A percentile compares a stretch with the other conserved stretches of the same genome.
phyloP scores from a whole-genome alignment of 345 rosid genomes.

The Odontarrhena argentea region DNA sequence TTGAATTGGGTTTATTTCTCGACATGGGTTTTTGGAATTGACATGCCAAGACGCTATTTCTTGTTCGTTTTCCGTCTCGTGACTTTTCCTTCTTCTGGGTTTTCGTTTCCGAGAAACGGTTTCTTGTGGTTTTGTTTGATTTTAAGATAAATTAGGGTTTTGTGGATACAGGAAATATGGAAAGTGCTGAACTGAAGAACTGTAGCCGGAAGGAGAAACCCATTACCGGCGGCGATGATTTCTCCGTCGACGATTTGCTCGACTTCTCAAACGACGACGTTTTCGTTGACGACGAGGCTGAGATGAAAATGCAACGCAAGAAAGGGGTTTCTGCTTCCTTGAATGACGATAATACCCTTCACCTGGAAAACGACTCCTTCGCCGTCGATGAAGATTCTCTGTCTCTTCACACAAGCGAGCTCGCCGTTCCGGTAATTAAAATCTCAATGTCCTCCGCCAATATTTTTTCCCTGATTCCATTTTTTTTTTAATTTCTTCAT shows the following conservation, averaged over 20 bases:
- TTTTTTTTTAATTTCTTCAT: neutral
- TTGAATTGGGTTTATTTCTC: neutral
- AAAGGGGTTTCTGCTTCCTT: slow-evolving; percentile 26
- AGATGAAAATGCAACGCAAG: slow-evolving; percentile 27
- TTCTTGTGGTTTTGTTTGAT: neutral
- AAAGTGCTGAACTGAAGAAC: slow-evolving; percentile 59
- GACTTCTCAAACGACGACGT: slow-evolving; percentile 74
- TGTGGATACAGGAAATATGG: slow-evolving; percentile 48
- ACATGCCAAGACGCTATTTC: neutral
- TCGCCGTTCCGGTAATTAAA: slow-evolving; percentile 61
- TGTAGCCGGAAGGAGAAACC: slow-evolving; percentile 2
- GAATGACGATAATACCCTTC: slow-evolving; percentile 29
- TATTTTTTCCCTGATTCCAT: neutral
- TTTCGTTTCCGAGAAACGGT: neutral
- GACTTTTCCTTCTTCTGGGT: neutral
- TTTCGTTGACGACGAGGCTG: slow-evolving; percentile 44
- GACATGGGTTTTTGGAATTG: slow-evolving; percentile 6
- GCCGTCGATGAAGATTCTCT: slow-evolving; percentile 41
- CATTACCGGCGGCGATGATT: slow-evolving; percentile 53
- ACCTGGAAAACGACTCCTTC: slow-evolving; percentile 27
- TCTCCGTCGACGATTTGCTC: slow-evolving; percentile 68
- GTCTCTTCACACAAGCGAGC: slow-evolving; percentile 52
- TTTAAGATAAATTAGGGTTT: neutral
- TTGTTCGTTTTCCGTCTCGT: neutral
- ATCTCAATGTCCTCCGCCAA: neutral